These are phyloP conservation scores for Chenopodium suecicum DNA, from an alignment of 148 eudicot genomes.

Conservation along the genomic window DNA sequence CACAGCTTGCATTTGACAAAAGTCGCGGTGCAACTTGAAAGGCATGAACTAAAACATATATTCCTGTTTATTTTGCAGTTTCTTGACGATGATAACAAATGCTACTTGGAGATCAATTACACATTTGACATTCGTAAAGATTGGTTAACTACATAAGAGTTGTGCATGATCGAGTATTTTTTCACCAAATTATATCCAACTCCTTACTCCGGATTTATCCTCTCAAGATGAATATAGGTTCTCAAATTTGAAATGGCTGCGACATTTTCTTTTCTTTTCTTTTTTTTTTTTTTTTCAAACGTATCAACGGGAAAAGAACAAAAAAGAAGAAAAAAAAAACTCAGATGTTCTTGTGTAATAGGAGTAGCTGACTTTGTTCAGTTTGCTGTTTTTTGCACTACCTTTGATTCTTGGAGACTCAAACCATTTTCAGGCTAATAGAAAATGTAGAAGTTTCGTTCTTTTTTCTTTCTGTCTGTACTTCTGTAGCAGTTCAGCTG, in stretches of 20 bases:
- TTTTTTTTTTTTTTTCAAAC: constrained; percentile 4
- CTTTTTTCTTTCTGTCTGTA: not conserved
- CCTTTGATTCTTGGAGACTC: not conserved
- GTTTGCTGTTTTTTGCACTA: constrained; percentile 8
- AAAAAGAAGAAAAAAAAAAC: not conserved
- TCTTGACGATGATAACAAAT: constrained; percentile 62
- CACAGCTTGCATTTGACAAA: not conserved
- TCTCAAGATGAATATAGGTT: constrained; percentile 15
- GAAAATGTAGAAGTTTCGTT: not conserved
- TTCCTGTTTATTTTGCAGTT: constrained; percentile 39
- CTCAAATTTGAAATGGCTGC: not conserved
- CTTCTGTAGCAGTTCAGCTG: not conserved
- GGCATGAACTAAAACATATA: not conserved
- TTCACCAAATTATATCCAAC: not conserved
- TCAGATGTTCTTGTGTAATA: constrained; percentile 17
- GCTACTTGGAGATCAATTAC: constrained; percentile 65
- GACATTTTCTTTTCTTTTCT: not conserved
- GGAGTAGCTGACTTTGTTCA: constrained; percentile 1
- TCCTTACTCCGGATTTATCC: not conserved
- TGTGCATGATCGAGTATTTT: not conserved
- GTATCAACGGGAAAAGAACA: not conserved
- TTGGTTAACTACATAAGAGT: constrained; percentile 33
- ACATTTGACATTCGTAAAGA: constrained; percentile 60
- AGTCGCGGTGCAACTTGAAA: not conserved
- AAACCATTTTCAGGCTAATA: not conserved